These are phyloP conservation scores for Groenewaldozyma tartarivorans DNA, from an alignment of 805 yeast species.

Conservation along the genomic window DNA sequence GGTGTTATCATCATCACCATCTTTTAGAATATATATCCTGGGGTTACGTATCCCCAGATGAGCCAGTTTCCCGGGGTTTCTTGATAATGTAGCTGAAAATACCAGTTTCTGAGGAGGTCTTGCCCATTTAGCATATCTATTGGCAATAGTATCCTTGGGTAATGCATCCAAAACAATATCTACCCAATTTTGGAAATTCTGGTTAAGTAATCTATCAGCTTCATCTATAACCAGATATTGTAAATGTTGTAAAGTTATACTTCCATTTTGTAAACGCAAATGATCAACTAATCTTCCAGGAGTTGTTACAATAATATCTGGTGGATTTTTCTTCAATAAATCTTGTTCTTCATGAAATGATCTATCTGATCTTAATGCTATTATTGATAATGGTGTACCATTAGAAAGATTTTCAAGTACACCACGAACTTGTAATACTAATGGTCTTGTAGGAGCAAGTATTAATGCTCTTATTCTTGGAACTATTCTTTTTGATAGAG, in stretches of 20 bases:
- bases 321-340: slow-evolving; percentile 30
- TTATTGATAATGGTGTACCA: slow-evolving; percentile 59
- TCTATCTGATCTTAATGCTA: slow-evolving; percentile 47
- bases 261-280: slow-evolving; percentile 18
- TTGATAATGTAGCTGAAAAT: slow-evolving; percentile 88
- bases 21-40: slow-evolving; percentile 65
- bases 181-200: slow-evolving; percentile 91
- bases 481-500: slow-evolving; percentile 51
- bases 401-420: slow-evolving; percentile 50
- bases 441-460: slow-evolving; percentile 83
- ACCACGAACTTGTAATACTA: slow-evolving; percentile 69
- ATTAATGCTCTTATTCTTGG: slow-evolving; percentile 69
- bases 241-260: slow-evolving; percentile 37
- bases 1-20: slow-evolving; percentile 26
- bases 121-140: slow-evolving; percentile 15
- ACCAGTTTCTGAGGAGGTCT: slow-evolving; percentile 54
- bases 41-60: slow-evolving; percentile 59
- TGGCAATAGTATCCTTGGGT: slow-evolving; percentile 1
- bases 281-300: slow-evolving; percentile 84
- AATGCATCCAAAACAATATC: slow-evolving; percentile 29
- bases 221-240: slow-evolving; percentile 76
- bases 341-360: slow-evolving; percentile 53
- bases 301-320: slow-evolving; percentile 39
- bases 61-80: slow-evolving; percentile 82
- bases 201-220: slow-evolving; percentile 91